Evolutionary conservation across 768 basidiomycete genomes (phyloP), one percentile per base, ranked within the genome.

Genomic region (Auriscalpium orientale): DNA sequence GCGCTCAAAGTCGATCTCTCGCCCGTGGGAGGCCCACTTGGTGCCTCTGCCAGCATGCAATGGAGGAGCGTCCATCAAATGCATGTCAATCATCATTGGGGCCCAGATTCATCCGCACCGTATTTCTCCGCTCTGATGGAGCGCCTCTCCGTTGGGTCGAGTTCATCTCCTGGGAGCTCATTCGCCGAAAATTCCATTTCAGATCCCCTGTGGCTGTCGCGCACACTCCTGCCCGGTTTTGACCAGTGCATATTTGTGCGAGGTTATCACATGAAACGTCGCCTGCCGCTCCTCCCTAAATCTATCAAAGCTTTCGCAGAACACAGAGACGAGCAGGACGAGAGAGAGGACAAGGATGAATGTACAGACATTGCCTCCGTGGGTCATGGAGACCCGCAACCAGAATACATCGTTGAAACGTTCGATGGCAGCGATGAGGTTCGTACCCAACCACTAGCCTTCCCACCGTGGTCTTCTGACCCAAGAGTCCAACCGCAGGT

Each of bases 231-330:
- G 4, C 20, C 38, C 5, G 6, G 16, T 3, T 43, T 22, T 11
- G 36, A 53, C 22, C 52, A 53, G 43, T 43, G 40, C 3, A 40
- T 53, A 5, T 53, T 53, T 13, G 22, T 53, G 15, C 52, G 52
- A 12, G 40, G 52, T 3, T 34, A 20, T 8, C 21, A 16, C 15
- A 36, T 20, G 9, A 53, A 53, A 28, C 34, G 44, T 12, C 53
- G 58, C 35, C 46, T 54, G 22, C 35, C 1, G 11, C 44, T 59
- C 16, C 15, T 48, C 0, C 54, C 34, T 37, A 58, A 51, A 16
- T 55, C 33, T 34, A 38, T 55, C 38, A 54, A 49, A 10, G 53
- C 49, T 2, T 51, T 52, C 5, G 59, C 54, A 5, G 57, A 45
- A 36, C 35, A 43, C 15, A 49, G n/a, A 33, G 56, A 56, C 2